Conservation (phyloP, 768 basidiomycete species). For the Hortiboletus campestris region DNA sequence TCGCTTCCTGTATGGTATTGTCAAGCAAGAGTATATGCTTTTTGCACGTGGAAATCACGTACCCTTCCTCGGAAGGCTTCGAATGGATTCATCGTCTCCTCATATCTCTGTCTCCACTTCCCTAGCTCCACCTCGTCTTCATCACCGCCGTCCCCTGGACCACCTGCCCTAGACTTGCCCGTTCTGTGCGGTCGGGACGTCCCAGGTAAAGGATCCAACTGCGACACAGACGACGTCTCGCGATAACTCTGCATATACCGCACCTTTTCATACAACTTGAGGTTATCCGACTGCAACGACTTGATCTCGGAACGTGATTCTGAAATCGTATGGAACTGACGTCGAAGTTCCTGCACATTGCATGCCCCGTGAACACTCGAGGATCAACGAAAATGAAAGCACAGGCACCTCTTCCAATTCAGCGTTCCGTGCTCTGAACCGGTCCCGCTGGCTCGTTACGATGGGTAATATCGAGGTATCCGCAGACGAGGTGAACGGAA, state of each 20-base stretch:
- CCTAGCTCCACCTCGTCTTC: conserved; percentile 66
- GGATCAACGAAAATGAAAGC: neutral
- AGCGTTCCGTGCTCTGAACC: conserved; percentile 96
- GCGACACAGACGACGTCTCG: conserved; percentile 65
- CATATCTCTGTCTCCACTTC: conserved; percentile 88
- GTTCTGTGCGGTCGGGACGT: conserved; percentile 16
- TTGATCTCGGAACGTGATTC: conserved; percentile 93
- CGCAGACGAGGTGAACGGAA: conserved; percentile 69
- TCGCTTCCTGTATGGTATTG: conserved; percentile 70
- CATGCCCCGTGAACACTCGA: neutral
- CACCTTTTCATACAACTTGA: conserved; percentile 98
- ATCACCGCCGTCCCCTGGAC: conserved; percentile 29
- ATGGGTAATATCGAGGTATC: conserved; percentile 98
- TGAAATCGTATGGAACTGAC: conserved; percentile 92
- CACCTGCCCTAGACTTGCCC: conserved; percentile 1
- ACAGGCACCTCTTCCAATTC: conserved; percentile 86
- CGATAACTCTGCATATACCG: conserved; percentile 98
- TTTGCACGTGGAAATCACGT: conserved; percentile 32
- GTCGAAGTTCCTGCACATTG: conserved; percentile 74
- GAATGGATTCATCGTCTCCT: conserved; percentile 97
- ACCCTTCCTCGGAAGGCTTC: conserved; percentile 96
- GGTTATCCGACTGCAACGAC: conserved; percentile 88
- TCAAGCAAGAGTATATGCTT: neutral
- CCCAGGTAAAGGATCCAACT: conserved; percentile 66
- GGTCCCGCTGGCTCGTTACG: conserved; percentile 93